Conservation (phyloP, 2,329 filamentous ascomycete species). For the Fusarium sp. region DNA sequence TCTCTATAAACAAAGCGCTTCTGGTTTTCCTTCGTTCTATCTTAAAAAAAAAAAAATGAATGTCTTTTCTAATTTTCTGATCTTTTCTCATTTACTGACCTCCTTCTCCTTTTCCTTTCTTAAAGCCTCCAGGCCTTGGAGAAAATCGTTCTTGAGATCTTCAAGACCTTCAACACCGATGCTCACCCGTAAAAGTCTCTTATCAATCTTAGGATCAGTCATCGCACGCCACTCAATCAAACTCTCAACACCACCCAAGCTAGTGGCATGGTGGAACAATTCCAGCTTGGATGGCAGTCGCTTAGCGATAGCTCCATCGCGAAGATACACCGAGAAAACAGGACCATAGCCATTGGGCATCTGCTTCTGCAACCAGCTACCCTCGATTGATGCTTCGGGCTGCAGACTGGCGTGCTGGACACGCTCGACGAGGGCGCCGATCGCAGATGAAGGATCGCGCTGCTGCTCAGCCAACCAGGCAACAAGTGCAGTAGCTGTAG, state of each 20-base stretch:
- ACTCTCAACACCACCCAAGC: conserved; percentile 91
- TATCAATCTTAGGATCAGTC: conserved; percentile 79
- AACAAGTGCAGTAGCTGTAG: conserved; percentile 75
- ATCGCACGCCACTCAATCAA: conserved; percentile 96
- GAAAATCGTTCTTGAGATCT: conserved; percentile 81
- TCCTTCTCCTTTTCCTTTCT: background rate
- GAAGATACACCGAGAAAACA: conserved; percentile 81
- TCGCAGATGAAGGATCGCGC: conserved; percentile 47
- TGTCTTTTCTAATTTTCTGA: background rate
- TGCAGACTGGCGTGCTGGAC: conserved; percentile 86
- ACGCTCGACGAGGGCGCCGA: conserved; percentile 65
- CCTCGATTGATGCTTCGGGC: conserved; percentile 62
- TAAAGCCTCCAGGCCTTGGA: conserved; percentile 71
- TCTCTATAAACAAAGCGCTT: background rate
- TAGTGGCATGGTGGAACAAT: conserved; percentile 95
- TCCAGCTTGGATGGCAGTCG: conserved; percentile 78
- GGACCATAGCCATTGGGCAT: conserved; percentile 93
- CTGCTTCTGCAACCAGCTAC: conserved; percentile 80
- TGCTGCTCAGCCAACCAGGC: conserved; percentile 71
- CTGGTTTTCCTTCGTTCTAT: background rate
- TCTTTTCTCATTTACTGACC: background rate
- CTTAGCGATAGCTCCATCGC: conserved; percentile 68
- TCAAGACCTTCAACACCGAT: conserved; percentile 88
- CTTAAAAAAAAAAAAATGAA: background rate
- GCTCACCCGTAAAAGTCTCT: conserved; percentile 79